Conservation (phyloP, 1,139 yeast species). For the Yamadazyma diddensiae region DNA sequence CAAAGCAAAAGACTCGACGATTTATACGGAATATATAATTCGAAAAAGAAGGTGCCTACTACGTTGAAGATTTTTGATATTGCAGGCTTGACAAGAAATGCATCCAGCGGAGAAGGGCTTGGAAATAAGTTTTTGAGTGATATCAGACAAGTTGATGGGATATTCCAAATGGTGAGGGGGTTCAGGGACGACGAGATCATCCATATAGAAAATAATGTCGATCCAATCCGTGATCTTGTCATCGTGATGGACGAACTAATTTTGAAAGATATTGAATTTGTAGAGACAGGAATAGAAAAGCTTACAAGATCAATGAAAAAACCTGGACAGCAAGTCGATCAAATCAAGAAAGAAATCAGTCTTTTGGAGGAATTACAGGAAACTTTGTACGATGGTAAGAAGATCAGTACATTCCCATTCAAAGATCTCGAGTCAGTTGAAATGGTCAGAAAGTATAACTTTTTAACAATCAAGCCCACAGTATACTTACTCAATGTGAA, state of each 20-base stretch:
- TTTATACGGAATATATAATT: conserved; percentile 42
- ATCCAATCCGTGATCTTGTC: conserved; percentile 65
- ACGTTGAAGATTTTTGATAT: conserved; percentile 64
- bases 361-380: conserved; percentile 50
- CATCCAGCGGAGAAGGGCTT: conserved; percentile 72
- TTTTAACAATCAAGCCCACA: conserved; percentile 71
- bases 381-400: conserved; percentile 56
- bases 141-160: conserved; percentile 71
- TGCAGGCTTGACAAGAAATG: conserved; percentile 74
- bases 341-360: conserved; percentile 40
- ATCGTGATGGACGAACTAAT: conserved; percentile 71
- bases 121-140: conserved; percentile 74
- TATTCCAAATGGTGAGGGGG: conserved; percentile 69
- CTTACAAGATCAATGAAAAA: conserved; percentile 41
- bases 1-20: conserved; percentile 51
- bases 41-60: conserved; percentile 53
- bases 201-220: conserved; percentile 61
- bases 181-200: conserved; percentile 67
- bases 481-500: conserved; percentile 59
- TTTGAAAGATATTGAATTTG: conserved; percentile 67
- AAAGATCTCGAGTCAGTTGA: conserved; percentile 50
- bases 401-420: conserved; percentile 50
- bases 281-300: conserved; percentile 54
- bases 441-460: conserved; percentile 55
- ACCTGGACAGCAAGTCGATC: conserved; percentile 26